Conservation (phyloP, 148 eudicot genomes). For the Beta vulgaris region DNA sequence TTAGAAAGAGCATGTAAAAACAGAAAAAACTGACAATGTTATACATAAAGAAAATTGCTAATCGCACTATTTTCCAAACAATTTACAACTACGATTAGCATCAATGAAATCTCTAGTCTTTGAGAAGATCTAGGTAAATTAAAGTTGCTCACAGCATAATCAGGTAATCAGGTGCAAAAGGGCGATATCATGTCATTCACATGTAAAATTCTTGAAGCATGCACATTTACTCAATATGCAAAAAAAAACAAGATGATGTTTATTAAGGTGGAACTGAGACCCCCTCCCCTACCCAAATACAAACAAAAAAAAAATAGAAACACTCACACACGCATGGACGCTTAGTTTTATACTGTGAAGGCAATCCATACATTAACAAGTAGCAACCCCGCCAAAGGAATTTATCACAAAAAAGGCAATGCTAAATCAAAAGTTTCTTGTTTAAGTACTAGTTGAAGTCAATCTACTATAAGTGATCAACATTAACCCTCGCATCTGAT, state of each 20-base stretch:
- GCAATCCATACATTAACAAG: not conserved
- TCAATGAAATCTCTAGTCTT: not conserved
- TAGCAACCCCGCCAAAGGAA: not conserved
- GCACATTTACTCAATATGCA: not conserved
- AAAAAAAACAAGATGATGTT: too few species aligned
- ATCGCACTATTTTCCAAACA: not conserved
- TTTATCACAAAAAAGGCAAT: not conserved
- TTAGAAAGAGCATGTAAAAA: constrained; percentile 7
- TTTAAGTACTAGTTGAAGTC: not conserved
- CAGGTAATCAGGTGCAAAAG: not conserved
- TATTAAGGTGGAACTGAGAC: too few species aligned
- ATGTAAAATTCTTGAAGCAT: not conserved
- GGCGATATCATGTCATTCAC: not conserved
- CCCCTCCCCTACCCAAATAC: too few species aligned
- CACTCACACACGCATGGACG: too few species aligned
- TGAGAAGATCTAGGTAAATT: not conserved
- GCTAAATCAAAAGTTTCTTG: not conserved
- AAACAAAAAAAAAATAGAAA: too few species aligned
- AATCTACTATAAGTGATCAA: not conserved
- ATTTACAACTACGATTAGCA: not conserved
- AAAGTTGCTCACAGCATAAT: not conserved
- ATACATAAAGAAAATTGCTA: not conserved
- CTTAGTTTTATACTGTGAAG: not conserved
- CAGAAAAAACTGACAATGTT: not conserved
- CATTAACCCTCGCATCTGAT: not conserved